These are phyloP conservation scores for Ophiocordyceps australis DNA, from an alignment of 2,329 filamentous ascomycete species.

Conservation along the genomic window DNA sequence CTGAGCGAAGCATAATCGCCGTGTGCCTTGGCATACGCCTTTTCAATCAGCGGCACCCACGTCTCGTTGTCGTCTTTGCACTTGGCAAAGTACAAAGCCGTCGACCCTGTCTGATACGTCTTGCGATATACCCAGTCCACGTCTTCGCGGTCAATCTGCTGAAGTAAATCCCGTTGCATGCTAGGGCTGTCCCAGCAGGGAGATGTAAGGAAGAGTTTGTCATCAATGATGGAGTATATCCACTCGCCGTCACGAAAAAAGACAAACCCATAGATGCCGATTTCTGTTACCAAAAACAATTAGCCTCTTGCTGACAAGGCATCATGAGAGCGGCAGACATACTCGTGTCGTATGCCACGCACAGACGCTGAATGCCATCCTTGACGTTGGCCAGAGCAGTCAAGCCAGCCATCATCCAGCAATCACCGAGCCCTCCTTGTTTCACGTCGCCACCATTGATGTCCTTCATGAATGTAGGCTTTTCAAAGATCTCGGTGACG, in stretches of 20 bases:
- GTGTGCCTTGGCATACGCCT: constrained; percentile 72
- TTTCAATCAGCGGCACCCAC: constrained; percentile 66
- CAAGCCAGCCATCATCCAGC: constrained; percentile 66
- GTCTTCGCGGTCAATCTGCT: constrained; percentile 58
- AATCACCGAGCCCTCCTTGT: constrained; percentile 63
- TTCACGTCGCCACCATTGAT: constrained; percentile 58
- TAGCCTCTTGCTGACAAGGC: not conserved
- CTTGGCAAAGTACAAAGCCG: constrained; percentile 62
- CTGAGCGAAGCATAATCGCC: constrained; percentile 57
- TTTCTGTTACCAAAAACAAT: constrained; percentile 11
- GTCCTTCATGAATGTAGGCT: constrained; percentile 47
- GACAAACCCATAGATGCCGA: constrained; percentile 81
- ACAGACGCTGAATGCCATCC: constrained; percentile 52
- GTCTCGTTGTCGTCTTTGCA: constrained; percentile 64
- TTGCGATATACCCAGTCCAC: constrained; percentile 54
- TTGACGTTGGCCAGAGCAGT: constrained; percentile 60
- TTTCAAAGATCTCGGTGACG: constrained; percentile 56
- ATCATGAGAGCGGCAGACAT: constrained; percentile 6
- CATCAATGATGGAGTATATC: constrained; percentile 82
- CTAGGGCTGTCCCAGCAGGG: constrained; percentile 68
- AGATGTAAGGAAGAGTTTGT: constrained; percentile 72
- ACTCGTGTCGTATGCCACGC: constrained; percentile 54
- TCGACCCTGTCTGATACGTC: constrained; percentile 56
- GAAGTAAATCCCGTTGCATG: constrained; percentile 54
- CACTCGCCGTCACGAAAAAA: constrained; percentile 81